These are phyloP conservation scores for Microascus cirrosus DNA, from an alignment of 2,329 filamentous ascomycete species.

Conservation along the genomic window DNA sequence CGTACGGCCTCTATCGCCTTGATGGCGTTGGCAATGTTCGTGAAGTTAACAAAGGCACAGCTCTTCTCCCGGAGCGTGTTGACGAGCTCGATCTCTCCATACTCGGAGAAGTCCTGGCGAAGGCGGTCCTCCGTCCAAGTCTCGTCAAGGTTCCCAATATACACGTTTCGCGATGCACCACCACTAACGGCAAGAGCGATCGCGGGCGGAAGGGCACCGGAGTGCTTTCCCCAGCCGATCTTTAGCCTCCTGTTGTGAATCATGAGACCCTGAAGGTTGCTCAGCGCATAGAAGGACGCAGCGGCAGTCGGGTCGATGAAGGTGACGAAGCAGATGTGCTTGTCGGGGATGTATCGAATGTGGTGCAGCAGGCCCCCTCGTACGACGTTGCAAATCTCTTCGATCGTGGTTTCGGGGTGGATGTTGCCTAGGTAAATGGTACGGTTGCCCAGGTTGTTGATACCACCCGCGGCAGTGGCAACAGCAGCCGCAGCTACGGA, in stretches of 20 bases:
- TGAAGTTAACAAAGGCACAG: constrained; percentile 99
- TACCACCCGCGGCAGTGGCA: constrained; percentile 89
- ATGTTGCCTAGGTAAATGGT: constrained; percentile 99
- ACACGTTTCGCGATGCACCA: constrained; percentile 95
- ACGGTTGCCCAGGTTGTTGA: constrained; percentile 93
- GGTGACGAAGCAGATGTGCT: constrained; percentile 99
- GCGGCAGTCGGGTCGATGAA: constrained; percentile 98
- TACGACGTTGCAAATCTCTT: constrained; percentile 99
- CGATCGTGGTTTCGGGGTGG: constrained; percentile 95
- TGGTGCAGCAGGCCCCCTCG: constrained; percentile 91
- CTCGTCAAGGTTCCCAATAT: constrained; percentile 95
- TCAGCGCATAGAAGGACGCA: constrained; percentile 93
- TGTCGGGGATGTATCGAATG: constrained; percentile 98
- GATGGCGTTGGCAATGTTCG: constrained; percentile 98
- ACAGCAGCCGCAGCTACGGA: constrained; percentile 95
- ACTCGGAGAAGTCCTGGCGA: constrained; percentile 93
- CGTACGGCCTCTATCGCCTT: constrained; percentile 96
- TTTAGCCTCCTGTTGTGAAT: constrained; percentile 97
- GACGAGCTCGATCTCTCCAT: constrained; percentile 93
- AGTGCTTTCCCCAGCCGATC: constrained; percentile 99
- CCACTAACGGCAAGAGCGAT: constrained; percentile 94
- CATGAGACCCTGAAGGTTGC: constrained; percentile 96
- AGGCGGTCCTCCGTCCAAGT: constrained; percentile 94
- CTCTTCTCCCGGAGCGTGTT: constrained; percentile 97
- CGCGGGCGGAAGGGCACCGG: constrained; percentile 85